These are phyloP conservation scores for Scutellaria galericulata DNA, from an alignment of 257 asterid species.

Conservation along the genomic window DNA sequence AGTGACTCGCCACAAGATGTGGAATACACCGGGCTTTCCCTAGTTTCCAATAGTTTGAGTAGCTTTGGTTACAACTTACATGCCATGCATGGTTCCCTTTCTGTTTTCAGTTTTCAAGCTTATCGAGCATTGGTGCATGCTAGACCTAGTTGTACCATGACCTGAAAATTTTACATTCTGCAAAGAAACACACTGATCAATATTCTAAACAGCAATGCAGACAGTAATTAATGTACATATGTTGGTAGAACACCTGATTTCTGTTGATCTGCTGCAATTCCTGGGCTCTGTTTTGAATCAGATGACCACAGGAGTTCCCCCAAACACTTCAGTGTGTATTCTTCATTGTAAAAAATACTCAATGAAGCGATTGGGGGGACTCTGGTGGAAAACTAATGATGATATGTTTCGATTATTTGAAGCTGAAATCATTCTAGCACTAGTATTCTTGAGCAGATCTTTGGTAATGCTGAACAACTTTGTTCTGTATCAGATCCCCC, in stretches of 20 bases:
- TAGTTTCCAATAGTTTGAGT: not conserved
- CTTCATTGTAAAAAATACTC: constrained; percentile 23
- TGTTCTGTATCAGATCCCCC: constrained; percentile 29
- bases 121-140: not conserved
- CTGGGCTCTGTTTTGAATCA: constrained; percentile 24
- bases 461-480: not conserved
- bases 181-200: constrained; percentile 1
- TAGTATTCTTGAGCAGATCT: no score
- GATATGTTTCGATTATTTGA: not conserved
- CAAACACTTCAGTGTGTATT: constrained; percentile 54
- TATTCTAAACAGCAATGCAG: not conserved
- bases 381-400: constrained; percentile 36
- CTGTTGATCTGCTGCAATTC: not conserved
- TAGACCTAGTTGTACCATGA: not conserved
- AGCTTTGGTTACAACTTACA: not conserved
- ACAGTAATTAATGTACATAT: not conserved
- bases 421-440: not conserved
- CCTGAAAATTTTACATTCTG: not conserved
- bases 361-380: constrained; percentile 45
- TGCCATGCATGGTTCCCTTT: not conserved
- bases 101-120: not conserved
- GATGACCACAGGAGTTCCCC: constrained; percentile 56
- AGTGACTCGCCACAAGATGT: not conserved
- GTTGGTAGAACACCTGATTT: constrained; percentile 13
- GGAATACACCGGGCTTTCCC: not conserved